Evolutionary conservation across 2,329 filamentous ascomycete genomes (phyloP).

Genomic region (Clonostachys byssicola): DNA sequence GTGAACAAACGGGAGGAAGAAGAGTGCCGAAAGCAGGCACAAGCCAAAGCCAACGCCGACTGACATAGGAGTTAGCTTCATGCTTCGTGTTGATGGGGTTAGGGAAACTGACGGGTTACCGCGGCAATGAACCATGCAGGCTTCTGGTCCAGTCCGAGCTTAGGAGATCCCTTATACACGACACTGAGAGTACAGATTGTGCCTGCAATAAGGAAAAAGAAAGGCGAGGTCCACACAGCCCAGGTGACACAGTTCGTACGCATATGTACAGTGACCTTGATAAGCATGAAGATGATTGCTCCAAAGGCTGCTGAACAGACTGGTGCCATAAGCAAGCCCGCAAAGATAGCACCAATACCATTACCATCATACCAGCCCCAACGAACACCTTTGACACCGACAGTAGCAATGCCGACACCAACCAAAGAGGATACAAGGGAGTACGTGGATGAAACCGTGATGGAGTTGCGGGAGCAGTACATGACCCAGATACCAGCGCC

Average conservation of each 20-base stretch:
- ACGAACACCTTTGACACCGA: constrained; percentile 8
- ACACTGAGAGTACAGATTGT: constrained; percentile 13
- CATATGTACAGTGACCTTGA: constrained; percentile 33
- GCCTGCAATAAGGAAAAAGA: constrained; percentile 15
- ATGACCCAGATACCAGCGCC: constrained; percentile 35
- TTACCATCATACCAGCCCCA: constrained; percentile 11
- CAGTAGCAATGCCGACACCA: constrained; percentile 38
- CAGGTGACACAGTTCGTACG: constrained; percentile 9
- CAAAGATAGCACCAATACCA: constrained; percentile 13
- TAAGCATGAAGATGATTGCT: constrained; percentile 62
- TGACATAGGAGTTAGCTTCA: too few species aligned
- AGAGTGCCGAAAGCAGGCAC: constrained; percentile 19
- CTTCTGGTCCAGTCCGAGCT: constrained; percentile 17
- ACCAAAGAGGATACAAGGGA: constrained; percentile 38
- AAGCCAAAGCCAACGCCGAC: constrained; percentile 20
- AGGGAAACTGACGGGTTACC: constrained; percentile 9
- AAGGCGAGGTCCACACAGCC: constrained; percentile 11
- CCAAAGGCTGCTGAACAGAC: constrained; percentile 35
- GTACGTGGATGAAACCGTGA: constrained; percentile 38
- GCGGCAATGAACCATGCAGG: constrained; percentile 21
- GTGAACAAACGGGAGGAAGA: constrained; percentile 29
- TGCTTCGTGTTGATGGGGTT: too few species aligned
- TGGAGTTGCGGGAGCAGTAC: constrained; percentile 24
- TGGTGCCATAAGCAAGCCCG: constrained; percentile 12
- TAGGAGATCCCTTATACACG: constrained; percentile 7